These are phyloP conservation scores for Colletotrichum sp. DNA, from an alignment of 2,329 filamentous ascomycete species.

Conservation along the genomic window DNA sequence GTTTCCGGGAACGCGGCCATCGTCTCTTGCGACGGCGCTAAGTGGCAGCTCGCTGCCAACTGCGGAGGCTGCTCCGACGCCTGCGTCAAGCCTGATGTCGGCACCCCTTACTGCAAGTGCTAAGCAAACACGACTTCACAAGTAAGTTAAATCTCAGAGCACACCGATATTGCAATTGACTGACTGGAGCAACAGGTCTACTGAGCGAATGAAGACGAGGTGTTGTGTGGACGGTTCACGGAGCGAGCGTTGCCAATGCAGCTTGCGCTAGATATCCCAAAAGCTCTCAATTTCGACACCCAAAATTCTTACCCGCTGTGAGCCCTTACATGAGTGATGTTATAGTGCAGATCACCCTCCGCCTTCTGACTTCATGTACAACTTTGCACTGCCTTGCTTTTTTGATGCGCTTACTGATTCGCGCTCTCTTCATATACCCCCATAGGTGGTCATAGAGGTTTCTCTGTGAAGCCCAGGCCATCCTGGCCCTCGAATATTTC, in stretches of 20 bases:
- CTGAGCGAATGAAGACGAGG: neutral
- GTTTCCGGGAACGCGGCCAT: neutral
- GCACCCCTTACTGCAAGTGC: neutral
- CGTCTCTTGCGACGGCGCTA: neutral
- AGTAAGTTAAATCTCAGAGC: neutral
- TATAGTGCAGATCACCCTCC: neutral
- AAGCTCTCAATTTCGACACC: neutral
- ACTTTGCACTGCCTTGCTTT: neutral
- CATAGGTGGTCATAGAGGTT: no score
- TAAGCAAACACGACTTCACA: neutral
- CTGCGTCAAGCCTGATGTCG: neutral
- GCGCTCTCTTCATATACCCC: no score
- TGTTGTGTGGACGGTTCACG: neutral
- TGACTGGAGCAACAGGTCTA: neutral
- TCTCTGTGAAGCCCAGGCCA: no score
- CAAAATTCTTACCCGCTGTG: neutral
- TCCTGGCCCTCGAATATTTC: no score
- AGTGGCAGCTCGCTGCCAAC: neutral
- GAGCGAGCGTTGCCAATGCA: neutral
- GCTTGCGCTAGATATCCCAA: neutral
- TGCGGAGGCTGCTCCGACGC: neutral
- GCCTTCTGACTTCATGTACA: neutral
- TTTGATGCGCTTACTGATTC: neutral
- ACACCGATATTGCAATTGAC: neutral
- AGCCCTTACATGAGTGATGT: neutral